Evolutionary conservation across 2,329 filamentous ascomycete species (phyloP).

Genomic region (Metarhizium rileyi): DNA sequence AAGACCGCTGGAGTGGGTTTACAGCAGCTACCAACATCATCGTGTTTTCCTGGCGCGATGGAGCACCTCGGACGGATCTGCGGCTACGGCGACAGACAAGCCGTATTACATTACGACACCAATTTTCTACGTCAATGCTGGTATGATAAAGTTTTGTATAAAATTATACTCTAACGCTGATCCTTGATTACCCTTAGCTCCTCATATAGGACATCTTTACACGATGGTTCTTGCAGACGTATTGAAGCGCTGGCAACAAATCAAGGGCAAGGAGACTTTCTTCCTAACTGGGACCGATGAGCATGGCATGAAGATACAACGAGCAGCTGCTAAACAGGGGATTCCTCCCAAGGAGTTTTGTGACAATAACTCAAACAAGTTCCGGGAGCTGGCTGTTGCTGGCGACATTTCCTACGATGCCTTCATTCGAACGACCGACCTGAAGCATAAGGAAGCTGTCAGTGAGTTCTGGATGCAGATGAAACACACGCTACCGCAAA

Average conservation of each 20-base stretch:
- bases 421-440: constrained; percentile 88
- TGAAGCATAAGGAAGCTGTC: constrained; percentile 72
- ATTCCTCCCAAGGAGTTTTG: constrained; percentile 77
- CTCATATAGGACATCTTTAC: constrained; percentile 91
- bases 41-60: constrained; percentile 16
- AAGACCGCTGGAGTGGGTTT: constrained; percentile 16
- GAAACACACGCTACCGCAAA: constrained; percentile 39
- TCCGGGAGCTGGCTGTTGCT: constrained; percentile 61
- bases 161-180: not conserved
- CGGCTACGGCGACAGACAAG: constrained; percentile 37
- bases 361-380: constrained; percentile 71
- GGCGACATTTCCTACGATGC: constrained; percentile 67
- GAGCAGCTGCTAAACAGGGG: constrained; percentile 63
- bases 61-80: constrained; percentile 21
- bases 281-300: constrained; percentile 92
- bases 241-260: constrained; percentile 79
- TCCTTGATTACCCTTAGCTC: constrained; percentile 42
- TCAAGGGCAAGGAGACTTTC: constrained; percentile 61
- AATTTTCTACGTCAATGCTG: constrained; percentile 98
- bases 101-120: constrained; percentile 93
- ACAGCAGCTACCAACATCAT: constrained; percentile 18
- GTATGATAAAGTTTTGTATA: constrained; percentile 31
- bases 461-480: constrained; percentile 83
- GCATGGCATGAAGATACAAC: constrained; percentile 95
- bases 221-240: constrained; percentile 86